Evolutionary conservation across 2,329 filamentous ascomycete genomes (phyloP), one percentile per base, ranked within the genome.

Genomic region (Parastagonospora nodorum): DNA sequence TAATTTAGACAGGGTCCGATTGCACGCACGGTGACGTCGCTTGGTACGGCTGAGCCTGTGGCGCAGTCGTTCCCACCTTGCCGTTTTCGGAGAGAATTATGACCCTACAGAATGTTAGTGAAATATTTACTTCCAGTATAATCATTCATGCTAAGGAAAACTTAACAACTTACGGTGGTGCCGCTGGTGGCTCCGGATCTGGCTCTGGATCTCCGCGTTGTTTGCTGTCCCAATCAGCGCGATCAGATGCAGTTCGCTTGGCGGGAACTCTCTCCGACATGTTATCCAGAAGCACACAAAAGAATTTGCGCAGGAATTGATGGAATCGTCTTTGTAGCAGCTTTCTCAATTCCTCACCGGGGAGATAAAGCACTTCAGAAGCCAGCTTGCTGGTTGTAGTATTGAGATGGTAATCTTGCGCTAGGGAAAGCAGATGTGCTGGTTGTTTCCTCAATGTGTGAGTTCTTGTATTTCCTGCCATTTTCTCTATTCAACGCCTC

Each of bases 11-110:
- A 55, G 47, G 53, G 55, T 50, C 8, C 14, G 16, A 37, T 45
- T 31, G 39, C 28, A 55, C 63, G 40, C 60, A 67, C 62, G 48
- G 59, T 67, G 64, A 67, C 64, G 64, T 64, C 50, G 48, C 19
- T 36, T 48, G 43, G 30, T 50, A 55, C 52, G 60, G 56, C 62
- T 48, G 48, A 50, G 45, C 54, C 48, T 58, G 58, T 54, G 57
- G 55, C 51, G 51, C 41, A 50, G 40, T 36, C 19, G 19, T 24
- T 30, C 32, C 42, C 19, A 30, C 30, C 16, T 51, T 55, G 28
- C 64, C 48, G 53, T 45, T 60, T 64, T 56, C 37, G 56, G 61
- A 52, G 32, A 68, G 49, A 16, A 67, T 66, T 35, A 67, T 66
- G 30, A 68, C 53, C 14, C 66, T 66, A 40, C 33, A 29, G 16